Conservation (phyloP, 345 rosid genomes). For the Gossypium australe region DNA sequence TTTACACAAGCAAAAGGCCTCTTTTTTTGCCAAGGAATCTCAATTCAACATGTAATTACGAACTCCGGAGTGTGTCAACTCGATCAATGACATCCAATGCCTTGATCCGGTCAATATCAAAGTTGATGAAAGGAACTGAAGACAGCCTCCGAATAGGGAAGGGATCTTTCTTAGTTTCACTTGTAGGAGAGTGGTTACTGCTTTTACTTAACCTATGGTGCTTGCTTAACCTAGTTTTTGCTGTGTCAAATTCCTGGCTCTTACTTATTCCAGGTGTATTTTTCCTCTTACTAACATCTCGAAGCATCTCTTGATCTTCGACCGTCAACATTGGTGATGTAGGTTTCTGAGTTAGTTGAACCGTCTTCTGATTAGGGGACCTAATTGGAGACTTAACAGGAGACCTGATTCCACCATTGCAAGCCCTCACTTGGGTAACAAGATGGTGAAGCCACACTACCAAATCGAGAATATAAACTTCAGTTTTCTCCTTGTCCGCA, state of each 20-base stretch:
- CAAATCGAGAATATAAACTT: conserved; percentile 64
- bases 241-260: conserved; percentile 89
- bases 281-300: conserved; percentile 80
- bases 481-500: conserved; percentile 90
- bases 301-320: conserved; percentile 95
- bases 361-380: conserved; percentile 59
- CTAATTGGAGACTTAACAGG: conserved; percentile 80
- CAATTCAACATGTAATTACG: conserved; percentile 18
- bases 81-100: conserved; percentile 90
- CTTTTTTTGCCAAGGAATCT: neutral
- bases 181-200: conserved; percentile 79
- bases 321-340: conserved; percentile 50
- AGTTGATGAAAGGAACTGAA: conserved; percentile 63
- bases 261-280: conserved; percentile 88
- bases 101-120: conserved; percentile 72
- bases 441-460: conserved; percentile 95
- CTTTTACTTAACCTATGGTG: conserved; percentile 89
- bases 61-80: conserved; percentile 66
- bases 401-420: conserved; percentile 63
- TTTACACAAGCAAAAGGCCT: conserved; percentile 5
- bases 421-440: conserved; percentile 65
- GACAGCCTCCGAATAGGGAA: conserved; percentile 69
- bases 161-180: conserved; percentile 51
- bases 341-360: conserved; percentile 38
- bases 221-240: conserved; percentile 52